Percentiles rank a stretch among this genome's conserved stretches.
Conservation (phyloP, 2,329 filamentous ascomycete genomes). For the Pestalotiopsis sp. region DNA sequence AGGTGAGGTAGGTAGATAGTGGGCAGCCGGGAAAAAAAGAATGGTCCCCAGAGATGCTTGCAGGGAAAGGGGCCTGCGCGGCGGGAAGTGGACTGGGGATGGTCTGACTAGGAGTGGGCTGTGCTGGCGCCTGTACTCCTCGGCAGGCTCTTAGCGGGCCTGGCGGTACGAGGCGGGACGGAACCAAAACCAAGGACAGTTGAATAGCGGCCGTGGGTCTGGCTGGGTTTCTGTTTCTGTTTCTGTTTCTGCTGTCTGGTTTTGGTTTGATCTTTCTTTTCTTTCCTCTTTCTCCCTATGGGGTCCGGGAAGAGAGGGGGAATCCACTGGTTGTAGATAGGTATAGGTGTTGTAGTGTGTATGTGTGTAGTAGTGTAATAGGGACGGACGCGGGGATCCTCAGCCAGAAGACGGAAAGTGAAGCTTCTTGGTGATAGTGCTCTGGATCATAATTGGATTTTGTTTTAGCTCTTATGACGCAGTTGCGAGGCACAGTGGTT, state of each 20-base stretch:
- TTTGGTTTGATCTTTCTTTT: background rate
- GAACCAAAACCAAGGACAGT: background rate
- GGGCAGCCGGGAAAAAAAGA: background rate
- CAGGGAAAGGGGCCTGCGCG: background rate
- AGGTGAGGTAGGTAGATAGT: background rate
- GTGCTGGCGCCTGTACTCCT: background rate
- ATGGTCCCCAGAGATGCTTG: background rate
- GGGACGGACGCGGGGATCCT: background rate
- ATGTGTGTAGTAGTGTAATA: background rate
- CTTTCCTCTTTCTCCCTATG: background rate
- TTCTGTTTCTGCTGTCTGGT: background rate
- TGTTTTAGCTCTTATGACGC: conserved; percentile 3
- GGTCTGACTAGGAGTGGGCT: conserved; percentile 6
- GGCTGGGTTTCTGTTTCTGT: background rate
- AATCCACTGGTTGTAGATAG: background rate
- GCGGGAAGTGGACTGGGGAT: conserved; percentile 6
- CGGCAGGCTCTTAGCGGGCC: background rate
- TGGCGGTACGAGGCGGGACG: conserved; percentile 10
- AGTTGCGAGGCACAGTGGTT: background rate
- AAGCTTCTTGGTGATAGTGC: background rate
- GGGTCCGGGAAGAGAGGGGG: background rate
- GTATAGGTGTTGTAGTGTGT: background rate
- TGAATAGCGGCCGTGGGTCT: background rate
- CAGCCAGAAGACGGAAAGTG: background rate
- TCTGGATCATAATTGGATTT: background rate